phyloP scores from a whole-genome alignment of 257 asterid species.

The Gentiana macrophylla region DNA sequence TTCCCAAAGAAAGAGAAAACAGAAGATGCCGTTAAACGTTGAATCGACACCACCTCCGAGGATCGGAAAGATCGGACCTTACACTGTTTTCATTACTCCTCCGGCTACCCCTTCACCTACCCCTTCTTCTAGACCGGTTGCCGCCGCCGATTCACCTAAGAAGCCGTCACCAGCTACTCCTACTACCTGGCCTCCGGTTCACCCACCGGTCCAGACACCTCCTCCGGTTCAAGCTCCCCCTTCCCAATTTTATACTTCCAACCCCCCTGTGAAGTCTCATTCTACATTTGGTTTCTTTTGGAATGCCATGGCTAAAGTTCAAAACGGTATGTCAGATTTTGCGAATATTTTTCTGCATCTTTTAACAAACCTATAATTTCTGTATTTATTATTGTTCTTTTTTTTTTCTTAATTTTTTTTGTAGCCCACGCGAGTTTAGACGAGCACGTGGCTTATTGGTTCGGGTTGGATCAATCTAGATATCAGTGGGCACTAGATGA shows the following conservation, averaged over 20 bases:
- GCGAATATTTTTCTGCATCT: neutral
- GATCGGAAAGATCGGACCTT: constrained; percentile 99
- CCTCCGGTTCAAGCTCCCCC: constrained; percentile 96
- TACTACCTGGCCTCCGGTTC: constrained; percentile 26
- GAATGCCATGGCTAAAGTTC: constrained; percentile 78
- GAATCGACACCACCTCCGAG: constrained; percentile 49
- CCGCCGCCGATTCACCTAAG: constrained; percentile 29
- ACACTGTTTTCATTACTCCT: constrained; percentile 93
- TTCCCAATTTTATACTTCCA: constrained; percentile 37
- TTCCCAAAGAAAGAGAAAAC: neutral
- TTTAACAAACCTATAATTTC: neutral
- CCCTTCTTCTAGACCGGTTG: constrained; percentile 19
- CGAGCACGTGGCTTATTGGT: constrained; percentile 87
- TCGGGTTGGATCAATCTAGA: constrained; percentile 89
- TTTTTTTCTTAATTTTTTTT: neutral
- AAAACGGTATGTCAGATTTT: constrained; percentile 37
- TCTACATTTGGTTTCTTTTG: constrained; percentile 64
- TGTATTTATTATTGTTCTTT: neutral
- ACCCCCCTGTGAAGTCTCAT: constrained; percentile 20
- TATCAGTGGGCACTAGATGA: constrained; percentile 97
- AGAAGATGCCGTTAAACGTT: constrained; percentile 24
- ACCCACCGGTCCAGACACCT: constrained; percentile 23
- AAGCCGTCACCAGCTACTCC: constrained; percentile 21
- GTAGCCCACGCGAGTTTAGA: constrained; percentile 84
- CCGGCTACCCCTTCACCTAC: constrained; percentile 47